Evolutionary conservation across 2,329 filamentous ascomycete genomes (phyloP).

Genomic region (Diaporthe eres): DNA sequence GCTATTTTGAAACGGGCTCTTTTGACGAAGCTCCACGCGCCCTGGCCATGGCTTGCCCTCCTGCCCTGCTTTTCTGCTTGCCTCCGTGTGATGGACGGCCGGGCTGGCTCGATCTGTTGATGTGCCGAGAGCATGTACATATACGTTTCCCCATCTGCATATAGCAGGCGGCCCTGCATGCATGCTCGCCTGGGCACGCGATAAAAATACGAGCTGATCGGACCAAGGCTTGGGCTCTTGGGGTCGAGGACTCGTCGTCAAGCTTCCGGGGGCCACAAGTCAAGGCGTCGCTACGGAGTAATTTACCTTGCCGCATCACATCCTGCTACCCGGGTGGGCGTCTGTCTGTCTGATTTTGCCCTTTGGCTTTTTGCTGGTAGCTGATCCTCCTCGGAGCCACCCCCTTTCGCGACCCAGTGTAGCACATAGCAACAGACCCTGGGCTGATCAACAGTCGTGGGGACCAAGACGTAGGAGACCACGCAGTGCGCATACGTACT

Average conservation of each 20-base stretch:
- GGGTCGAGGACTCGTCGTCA: conserved; percentile 5
- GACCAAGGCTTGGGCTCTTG: conserved; percentile 24
- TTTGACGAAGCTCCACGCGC: conserved; percentile 21
- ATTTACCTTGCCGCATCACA: conserved; percentile 10
- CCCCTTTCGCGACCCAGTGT: conserved; percentile 34
- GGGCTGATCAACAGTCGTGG: conserved; percentile 14
- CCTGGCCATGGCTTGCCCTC: not conserved
- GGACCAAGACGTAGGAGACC: conserved; percentile 4
- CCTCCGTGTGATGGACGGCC: not conserved
- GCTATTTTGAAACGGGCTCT: conserved; percentile 36
- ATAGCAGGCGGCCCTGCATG: not conserved
- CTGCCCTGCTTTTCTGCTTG: conserved; percentile 1
- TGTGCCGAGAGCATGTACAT: conserved; percentile 14
- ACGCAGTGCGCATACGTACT: conserved; percentile 5
- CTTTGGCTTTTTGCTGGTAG: conserved; percentile 1
- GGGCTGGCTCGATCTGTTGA: conserved; percentile 25
- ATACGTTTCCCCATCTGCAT: not conserved
- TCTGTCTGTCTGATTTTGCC: not conserved
- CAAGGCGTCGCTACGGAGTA: conserved; percentile 26
- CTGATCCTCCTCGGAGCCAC: conserved; percentile 19
- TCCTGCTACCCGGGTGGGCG: not conserved
- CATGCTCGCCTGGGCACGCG: not conserved
- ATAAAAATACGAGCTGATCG: conserved; percentile 32
- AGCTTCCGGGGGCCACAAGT: conserved; percentile 29
- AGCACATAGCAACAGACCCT: conserved; percentile 36